Base-by-base conservation (phyloP, 768 basidiomycete species). In the Trametes cubensis region DNA sequence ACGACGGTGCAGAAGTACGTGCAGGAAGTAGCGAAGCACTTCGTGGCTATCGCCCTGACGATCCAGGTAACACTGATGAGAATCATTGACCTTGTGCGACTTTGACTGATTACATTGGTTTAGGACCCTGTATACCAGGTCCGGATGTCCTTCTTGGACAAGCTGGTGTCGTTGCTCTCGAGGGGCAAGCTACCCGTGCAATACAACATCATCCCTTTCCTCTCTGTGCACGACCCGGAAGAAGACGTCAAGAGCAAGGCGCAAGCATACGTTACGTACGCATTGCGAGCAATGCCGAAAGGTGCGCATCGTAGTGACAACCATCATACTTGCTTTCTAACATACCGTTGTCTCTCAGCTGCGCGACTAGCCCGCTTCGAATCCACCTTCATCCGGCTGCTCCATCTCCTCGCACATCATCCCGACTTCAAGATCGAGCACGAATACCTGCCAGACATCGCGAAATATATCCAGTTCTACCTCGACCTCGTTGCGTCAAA, bases 141-240 rank as follows among this genome's bases (percentile, higher is more conserved):
- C 47, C 90, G 97, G 46, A 77, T 85, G 58, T 75, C 69, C 4
- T 95, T 96, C 77, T 72, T 98, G 54, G 82, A 77, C 25, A 97
- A 97, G 73, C 77, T 95, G 2, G 74, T 89, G 13, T 70, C 79
- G 11, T 76, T 92, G 25, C 73, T 95, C n/a, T 81, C 84, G 47
- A 71, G 76, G 3, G 82, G 85, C 39, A 87, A 89, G 73, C 75
- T 95, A 2, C 81, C 86, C 17, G 74, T 88, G 1, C 81, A 85
- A 20, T 95, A 88, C 76, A 93, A 95, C 70, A 78, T 91, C 47
- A 84, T 97, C 59, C 89, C 92, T 6, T 94, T 97, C 77, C 76
- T 99, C 47, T 88, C 91, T 0, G 89, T 95, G 0, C 88, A 93
- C 67, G 97, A 99, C 73, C 95, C 95, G 0, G 96, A 98, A 63